Evolutionary conservation across 2,329 filamentous ascomycete species (phyloP), one percentile per base, ranked within the genome.

Genomic region (Calonectria henricotiae): DNA sequence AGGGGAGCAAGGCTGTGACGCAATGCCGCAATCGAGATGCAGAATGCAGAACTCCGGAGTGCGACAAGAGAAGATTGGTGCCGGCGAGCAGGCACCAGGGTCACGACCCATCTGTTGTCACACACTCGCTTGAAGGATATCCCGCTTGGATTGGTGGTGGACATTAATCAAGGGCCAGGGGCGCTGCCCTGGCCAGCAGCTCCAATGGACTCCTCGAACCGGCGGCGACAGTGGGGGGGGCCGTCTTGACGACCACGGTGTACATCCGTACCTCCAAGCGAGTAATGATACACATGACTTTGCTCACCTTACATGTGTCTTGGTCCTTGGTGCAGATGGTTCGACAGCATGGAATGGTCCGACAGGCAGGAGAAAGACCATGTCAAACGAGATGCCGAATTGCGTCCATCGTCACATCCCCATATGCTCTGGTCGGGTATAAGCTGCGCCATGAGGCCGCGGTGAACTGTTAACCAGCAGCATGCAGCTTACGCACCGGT

Each of bases 211-310:
- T 58, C 62, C 54, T 65, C 46, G 47, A 62, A 32, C 25, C 46
- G 17, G 62, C 41, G 27, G 54, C 20, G 35, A 43, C 44, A 35
- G 67, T 35, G 62, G 49, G 49, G 49, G 39, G 39, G 54, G n/a
- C 37, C 11, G 37, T 8, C 15, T 63, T 49, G 32, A 44, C 27
- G 17, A 35, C 62, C 35, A 44, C 20, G 49, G 66, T 64, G 49
- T 51, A 51, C 20, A 20, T 20, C 20, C 20, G 60, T 43, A 61
- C 49, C 43, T 65, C 12, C 55, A 37, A 55, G 54, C 39, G 54
- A 66, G 65, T 60, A 32, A 58, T 69, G 62, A 65, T 62, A n/a
- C 55, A 49, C 62, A 69, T 69, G 54, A 49, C 43, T 44, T n/a
- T 23, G 44, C 55, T 51, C 62, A 47, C 46, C 54, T 47, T 37